phyloP scores from a whole-genome alignment of 441 rosid species.

The Rhodomyrtus psidioides region DNA sequence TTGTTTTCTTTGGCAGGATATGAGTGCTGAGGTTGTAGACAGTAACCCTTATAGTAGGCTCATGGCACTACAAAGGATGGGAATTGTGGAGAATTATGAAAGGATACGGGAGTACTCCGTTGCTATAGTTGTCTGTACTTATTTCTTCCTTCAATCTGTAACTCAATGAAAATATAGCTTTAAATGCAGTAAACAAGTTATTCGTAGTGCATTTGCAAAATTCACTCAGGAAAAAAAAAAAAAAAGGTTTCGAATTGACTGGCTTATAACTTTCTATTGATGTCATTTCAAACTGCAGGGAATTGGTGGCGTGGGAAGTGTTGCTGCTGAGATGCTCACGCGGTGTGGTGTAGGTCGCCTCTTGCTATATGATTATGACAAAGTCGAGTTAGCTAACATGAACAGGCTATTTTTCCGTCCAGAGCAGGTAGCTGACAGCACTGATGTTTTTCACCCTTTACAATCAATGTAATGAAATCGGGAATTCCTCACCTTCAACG shows the following conservation, averaged over 20 bases:
- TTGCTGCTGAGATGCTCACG: slow-evolving; percentile 98
- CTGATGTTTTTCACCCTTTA: background rate
- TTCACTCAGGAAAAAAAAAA: background rate
- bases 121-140: slow-evolving; percentile 83
- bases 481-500: background rate
- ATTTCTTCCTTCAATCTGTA: slow-evolving; percentile 15
- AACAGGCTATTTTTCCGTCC: slow-evolving; percentile 94
- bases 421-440: slow-evolving; percentile 56
- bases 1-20: slow-evolving; percentile 44
- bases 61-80: slow-evolving; percentile 99
- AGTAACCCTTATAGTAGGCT: slow-evolving; percentile 97
- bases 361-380: slow-evolving; percentile 92
- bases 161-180: background rate
- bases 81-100: slow-evolving; percentile 83
- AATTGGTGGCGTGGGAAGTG: slow-evolving; percentile 97
- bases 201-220: background rate
- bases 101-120: slow-evolving; percentile 83
- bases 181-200: background rate
- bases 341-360: slow-evolving; percentile 98
- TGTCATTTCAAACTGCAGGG: slow-evolving; percentile 38
- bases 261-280: background rate
- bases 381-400: slow-evolving; percentile 96
- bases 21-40: slow-evolving; percentile 96
- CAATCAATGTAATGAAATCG: background rate
- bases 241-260: background rate